Conservation (phyloP, 2,329 filamentous ascomycete species). For the Calonectria honghensis region DNA sequence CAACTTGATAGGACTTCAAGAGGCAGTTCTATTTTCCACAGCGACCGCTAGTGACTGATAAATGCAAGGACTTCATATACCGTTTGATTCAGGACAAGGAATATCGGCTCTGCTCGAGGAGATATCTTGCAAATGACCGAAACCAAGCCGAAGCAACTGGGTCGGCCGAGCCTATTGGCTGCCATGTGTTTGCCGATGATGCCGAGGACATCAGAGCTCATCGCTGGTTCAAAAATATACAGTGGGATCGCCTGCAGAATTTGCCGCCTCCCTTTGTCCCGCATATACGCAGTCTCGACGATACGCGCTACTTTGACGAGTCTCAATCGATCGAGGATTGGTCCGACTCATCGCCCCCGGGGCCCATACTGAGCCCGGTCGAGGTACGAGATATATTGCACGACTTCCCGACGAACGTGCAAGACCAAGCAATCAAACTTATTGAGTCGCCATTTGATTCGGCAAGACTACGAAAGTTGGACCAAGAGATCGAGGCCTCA, state of each 20-base stretch:
- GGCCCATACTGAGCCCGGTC: constrained; percentile 54
- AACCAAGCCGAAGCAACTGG: constrained; percentile 48
- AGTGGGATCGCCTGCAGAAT: constrained; percentile 85
- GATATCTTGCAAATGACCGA: constrained; percentile 82
- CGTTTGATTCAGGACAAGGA: constrained; percentile 84
- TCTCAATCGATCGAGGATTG: constrained; percentile 82
- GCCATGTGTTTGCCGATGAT: constrained; percentile 88
- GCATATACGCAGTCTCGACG: constrained; percentile 78
- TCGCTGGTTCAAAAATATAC: constrained; percentile 86
- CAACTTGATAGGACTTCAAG: constrained; percentile 78
- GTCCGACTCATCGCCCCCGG: constrained; percentile 68
- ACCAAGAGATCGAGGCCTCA: constrained; percentile 67
- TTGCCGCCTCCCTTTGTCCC: constrained; percentile 87
- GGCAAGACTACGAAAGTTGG: constrained; percentile 68
- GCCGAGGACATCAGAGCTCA: constrained; percentile 93
- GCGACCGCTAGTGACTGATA: constrained; percentile 78
- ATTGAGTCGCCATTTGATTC: constrained; percentile 70
- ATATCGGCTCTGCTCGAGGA: constrained; percentile 82
- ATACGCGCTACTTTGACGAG: constrained; percentile 94
- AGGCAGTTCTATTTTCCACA: constrained; percentile 82
- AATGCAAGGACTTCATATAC: constrained; percentile 86
- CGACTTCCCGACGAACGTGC: constrained; percentile 63
- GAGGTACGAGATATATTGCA: constrained; percentile 60
- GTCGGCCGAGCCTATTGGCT: constrained; percentile 57
- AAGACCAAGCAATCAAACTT: constrained; percentile 66